Base-by-base conservation (phyloP, 2,329 filamentous ascomycete species). In the Cladosporium sphaerospermum region DNA sequence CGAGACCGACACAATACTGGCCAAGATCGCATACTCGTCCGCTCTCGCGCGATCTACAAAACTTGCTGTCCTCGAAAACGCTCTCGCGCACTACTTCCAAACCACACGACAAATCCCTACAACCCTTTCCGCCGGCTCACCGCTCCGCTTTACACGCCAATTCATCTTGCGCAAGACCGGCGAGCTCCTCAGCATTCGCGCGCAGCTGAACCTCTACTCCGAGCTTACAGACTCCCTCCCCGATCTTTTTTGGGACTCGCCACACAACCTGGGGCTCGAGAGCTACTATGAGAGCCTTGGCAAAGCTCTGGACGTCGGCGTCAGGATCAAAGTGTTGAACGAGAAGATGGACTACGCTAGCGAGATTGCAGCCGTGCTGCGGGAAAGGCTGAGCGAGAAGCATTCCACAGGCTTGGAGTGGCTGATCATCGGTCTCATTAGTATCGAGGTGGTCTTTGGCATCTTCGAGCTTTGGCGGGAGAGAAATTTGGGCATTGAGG, bases 321-420 rank as follows among this genome's bases (percentile, higher is more conserved):
- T 93, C 23, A 81, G 93, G 47, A 97, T 97, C 72, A 88, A 88
- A 63, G 84, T 89, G 14, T 73, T 97, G 61, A 99, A 99, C 69
- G 89, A 95, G 73, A 95, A 95, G 74, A 95, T 99, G 82, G 92
- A 96, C 65, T 97, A 99, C 68, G 93, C 92, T 1, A 88, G 93
- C 65, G 92, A 97, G 69, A 96, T 96, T 68, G 90, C 93, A 6
- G 88, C 79, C 49, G 91, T 97, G 13, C 73, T 97, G 56, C 79
- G 93, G 54, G 89, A 96, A 69, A 84, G 91, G 67, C 78, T 95
- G 52, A 95, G 88, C 66, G 91, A 97, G 75, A 89, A 89, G 68
- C 90, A 97, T 66, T 87, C 89, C 13, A 82, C 91, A 31, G 79
- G 89, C 52, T 77, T 99, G 9, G 93, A 97, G 73, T 92, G 89